Percentiles rank a stretch among this genome's conserved stretches.
phyloP scores from a whole-genome alignment of 192 early-diverging fungal genomes.

The Backusella macrospora region DNA sequence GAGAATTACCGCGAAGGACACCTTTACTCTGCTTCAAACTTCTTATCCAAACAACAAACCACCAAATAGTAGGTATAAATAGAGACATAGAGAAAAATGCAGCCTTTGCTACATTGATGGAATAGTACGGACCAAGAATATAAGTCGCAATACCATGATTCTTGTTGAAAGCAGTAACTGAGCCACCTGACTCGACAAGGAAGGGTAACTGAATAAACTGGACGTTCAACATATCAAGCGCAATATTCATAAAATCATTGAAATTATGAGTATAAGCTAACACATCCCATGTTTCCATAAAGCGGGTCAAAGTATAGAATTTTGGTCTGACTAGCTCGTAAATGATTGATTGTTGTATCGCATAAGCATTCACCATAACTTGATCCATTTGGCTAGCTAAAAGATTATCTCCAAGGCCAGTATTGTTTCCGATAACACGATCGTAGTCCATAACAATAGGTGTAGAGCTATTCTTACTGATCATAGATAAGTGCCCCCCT shows the following conservation, averaged over 20 bases:
- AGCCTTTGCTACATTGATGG: background rate
- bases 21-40: background rate
- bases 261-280: background rate
- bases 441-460: conserved; percentile 13
- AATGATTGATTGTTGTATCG: conserved; percentile 6
- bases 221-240: background rate
- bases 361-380: conserved; percentile 11
- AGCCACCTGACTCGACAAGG: background rate
- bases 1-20: background rate
- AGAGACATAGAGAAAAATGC: background rate
- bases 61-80: background rate
- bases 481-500: background rate
- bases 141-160: background rate
- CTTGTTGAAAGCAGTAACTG: background rate
- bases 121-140: background rate
- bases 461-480: background rate
- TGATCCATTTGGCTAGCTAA: background rate
- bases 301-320: background rate
- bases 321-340: conserved; percentile 5
- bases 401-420: background rate
- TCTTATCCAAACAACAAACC: background rate
- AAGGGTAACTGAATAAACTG: conserved; percentile 7
- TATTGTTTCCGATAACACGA: conserved; percentile 2
- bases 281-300: background rate
- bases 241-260: background rate